Conservation (phyloP, 495 filamentous ascomycete species). For the Rusavskia elegans region DNA sequence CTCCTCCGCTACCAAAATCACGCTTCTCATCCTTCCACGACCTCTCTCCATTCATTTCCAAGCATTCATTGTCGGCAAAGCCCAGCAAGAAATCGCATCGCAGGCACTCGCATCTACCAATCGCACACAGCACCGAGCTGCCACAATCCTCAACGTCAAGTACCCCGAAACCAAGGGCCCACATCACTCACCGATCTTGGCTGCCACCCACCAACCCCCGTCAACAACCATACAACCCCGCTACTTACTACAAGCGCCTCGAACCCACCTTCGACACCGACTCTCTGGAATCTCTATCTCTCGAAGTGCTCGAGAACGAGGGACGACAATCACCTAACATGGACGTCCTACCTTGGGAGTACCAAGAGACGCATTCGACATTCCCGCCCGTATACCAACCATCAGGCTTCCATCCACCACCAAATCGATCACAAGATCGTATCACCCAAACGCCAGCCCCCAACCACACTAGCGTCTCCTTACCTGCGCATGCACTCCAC, state of each 20-base stretch:
- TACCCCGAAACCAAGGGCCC: neutral
- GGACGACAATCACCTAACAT: constrained; percentile 9
- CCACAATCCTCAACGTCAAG: too few species aligned
- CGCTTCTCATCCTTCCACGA: neutral
- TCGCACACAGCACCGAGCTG: too few species aligned
- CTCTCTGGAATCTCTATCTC: neutral
- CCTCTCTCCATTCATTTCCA: neutral
- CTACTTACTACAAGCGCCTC: neutral
- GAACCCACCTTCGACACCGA: neutral
- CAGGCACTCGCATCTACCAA: too few species aligned
- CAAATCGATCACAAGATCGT: neutral
- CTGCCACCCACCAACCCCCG: neutral
- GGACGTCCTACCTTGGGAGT: constrained; percentile 4
- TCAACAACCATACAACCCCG: neutral
- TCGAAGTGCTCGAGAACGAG: neutral
- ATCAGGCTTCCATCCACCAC: neutral
- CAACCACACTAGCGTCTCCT: too few species aligned
- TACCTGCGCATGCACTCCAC: too few species aligned
- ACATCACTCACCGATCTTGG: neutral
- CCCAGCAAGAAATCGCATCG: too few species aligned
- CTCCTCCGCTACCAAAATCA: neutral
- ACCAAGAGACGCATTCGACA: neutral
- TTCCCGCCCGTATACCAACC: neutral
- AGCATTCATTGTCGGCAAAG: neutral
- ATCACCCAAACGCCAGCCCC: neutral